phyloP scores from a whole-genome alignment of 495 filamentous ascomycete genomes.

The Amorphotheca resinae region DNA sequence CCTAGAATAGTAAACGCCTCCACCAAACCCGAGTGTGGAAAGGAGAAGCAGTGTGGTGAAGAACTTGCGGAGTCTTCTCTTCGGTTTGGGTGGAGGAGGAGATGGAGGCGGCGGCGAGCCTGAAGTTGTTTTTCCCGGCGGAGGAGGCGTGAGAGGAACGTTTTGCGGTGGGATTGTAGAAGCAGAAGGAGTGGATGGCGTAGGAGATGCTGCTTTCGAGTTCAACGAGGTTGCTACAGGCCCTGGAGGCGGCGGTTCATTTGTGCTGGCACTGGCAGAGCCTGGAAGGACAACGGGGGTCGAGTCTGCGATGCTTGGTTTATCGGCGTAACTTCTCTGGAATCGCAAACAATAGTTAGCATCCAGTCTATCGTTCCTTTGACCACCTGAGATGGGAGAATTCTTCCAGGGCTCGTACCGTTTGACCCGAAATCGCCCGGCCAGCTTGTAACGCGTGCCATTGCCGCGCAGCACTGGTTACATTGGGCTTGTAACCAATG shows the following conservation, averaged over 20 bases:
- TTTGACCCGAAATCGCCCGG: conserved; percentile 19
- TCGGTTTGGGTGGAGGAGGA: conserved; percentile 46
- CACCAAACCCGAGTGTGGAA: conserved; percentile 64
- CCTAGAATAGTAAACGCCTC: conserved; percentile 81
- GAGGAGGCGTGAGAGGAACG: conserved; percentile 46
- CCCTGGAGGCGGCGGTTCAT: conserved; percentile 34
- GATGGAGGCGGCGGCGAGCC: conserved; percentile 32
- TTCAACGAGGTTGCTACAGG: conserved; percentile 20
- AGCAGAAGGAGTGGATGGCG: conserved; percentile 33
- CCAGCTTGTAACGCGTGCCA: conserved; percentile 34
- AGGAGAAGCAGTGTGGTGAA: conserved; percentile 61
- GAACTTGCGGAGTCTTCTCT: conserved; percentile 64
- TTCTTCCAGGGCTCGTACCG: conserved; percentile 23
- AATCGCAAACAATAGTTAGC: conserved; percentile 5
- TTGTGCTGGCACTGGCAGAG: conserved; percentile 40
- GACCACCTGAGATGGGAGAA: not conserved
- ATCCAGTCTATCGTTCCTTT: conserved; percentile 8
- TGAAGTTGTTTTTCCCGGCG: conserved; percentile 32
- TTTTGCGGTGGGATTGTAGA: conserved; percentile 48
- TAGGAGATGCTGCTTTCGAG: conserved; percentile 10
- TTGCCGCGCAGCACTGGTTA: conserved; percentile 37
- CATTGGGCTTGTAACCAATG: conserved; percentile 36
- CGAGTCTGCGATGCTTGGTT: conserved; percentile 32
- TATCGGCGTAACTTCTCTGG: conserved; percentile 47
- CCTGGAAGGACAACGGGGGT: conserved; percentile 44